A percentile compares a stretch with the other conserved stretches of the same genome.
Conservation (phyloP, 2,329 filamentous ascomycete genomes). For the Cercospora janseana region DNA sequence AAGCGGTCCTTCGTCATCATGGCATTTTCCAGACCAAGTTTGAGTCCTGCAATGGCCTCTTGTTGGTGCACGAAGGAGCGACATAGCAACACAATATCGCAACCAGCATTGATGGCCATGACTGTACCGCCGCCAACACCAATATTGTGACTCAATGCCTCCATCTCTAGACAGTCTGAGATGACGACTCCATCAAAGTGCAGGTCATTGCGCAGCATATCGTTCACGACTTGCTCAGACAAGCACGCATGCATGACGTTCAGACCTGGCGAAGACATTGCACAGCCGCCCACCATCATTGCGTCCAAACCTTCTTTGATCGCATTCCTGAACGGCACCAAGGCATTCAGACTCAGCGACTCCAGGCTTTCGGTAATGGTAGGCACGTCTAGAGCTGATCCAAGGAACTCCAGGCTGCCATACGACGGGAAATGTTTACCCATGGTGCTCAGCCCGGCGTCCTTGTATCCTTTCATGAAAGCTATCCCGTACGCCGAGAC, state of each 20-base stretch:
- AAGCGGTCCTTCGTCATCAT: constrained; percentile 81
- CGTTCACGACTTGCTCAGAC: constrained; percentile 89
- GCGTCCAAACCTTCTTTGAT: constrained; percentile 83
- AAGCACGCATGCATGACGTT: constrained; percentile 95
- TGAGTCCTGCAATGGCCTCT: constrained; percentile 86
- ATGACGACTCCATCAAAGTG: constrained; percentile 90
- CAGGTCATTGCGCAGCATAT: constrained; percentile 80
- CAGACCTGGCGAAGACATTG: constrained; percentile 85
- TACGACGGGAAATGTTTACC: constrained; percentile 98
- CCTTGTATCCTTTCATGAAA: constrained; percentile 87
- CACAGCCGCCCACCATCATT: constrained; percentile 94
- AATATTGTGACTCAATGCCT: constrained; percentile 89
- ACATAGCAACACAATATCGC: constrained; percentile 85
- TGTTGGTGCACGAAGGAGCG: constrained; percentile 84
- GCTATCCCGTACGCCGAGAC: constrained; percentile 90
- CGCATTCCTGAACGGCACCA: constrained; percentile 88
- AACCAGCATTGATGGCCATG: constrained; percentile 95
- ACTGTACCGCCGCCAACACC: constrained; percentile 96
- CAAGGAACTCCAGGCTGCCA: constrained; percentile 89
- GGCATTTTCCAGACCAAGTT: constrained; percentile 83
- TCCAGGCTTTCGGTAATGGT: constrained; percentile 94
- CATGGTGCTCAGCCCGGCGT: constrained; percentile 82
- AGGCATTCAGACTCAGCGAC: constrained; percentile 83
- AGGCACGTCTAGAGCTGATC: constrained; percentile 85
- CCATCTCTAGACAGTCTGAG: constrained; percentile 95